Evolutionary conservation across 306 rosid genomes (phyloP), one percentile per base, ranked within the genome.

Genomic region (Corylus americana): DNA sequence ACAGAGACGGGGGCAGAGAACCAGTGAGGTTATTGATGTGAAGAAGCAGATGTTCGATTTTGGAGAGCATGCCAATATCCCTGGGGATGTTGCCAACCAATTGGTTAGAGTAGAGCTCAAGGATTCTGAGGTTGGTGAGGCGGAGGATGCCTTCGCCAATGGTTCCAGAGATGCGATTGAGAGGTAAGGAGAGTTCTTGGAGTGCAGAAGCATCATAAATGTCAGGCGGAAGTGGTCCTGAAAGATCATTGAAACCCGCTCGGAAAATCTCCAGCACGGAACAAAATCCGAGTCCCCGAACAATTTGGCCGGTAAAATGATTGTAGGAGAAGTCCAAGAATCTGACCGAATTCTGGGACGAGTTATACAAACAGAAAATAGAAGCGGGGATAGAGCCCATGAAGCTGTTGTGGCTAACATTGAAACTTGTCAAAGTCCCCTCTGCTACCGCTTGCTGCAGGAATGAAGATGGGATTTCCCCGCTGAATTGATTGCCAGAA

Each of bases 401-500:
- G 82, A 95, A 86, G 80, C 89, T 90, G 83, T 95, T 92, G 84
- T 90, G 85, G 77, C 98, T 93, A 76, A 91, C 92, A 85, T 95
- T 95, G 83, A 95, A 89, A 86, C 82, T 69, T 17, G 80, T 75
- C 77, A 92, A 85, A 74, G 78, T 73, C 63, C 87, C 88, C 37
- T 82, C 73, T 39, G 11, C 48, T 11, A 83, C 89, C 1, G 87
- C 59, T 27, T 79, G 74, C 73, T 79, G 72, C 74, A 90, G 68
- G 54, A 91, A 39, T 44, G 91, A 86, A 82, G 79, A 29, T 14
- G 96, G 87, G 44, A 93, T 84, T 48, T 77, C 57, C 11, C 98
- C 98, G 64, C 70, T 75, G 85, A 95, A 86, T 7, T 58, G 47
- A 64, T 95, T 95, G 83, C 98, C 89, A 5, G 99, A 92, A 86